Base-by-base conservation (phyloP, 352 stramenopile genomes). In the Pythium rishiriense region DNA sequence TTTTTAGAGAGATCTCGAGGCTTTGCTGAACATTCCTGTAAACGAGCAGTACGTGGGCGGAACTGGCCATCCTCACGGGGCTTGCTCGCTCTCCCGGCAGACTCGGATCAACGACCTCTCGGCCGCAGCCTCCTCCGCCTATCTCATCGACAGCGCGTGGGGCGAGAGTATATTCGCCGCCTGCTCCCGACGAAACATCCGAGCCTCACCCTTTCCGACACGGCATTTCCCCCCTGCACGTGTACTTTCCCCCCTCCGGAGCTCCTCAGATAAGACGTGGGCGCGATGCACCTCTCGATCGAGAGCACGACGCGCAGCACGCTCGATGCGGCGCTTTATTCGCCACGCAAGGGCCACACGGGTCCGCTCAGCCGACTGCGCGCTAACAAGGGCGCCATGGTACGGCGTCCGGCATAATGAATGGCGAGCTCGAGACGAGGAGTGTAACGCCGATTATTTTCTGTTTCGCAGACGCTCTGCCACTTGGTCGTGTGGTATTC, bases 401-500 rank as follows among this genome's bases (percentile, higher is more conserved):
- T 74, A 46, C 7, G 62, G 55, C 7, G 17, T n/a, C 19, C 5
- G 35, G 5, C 11, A 15, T 6, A 43, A 17, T 43, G 4, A 17
- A 43, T 12, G 37, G 11, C n/a, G n/a, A n/a, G n/a, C n/a, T n/a
- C n/a, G n/a, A n/a, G n/a, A 12, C 14, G 15, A 12, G 14, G 37
- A 43, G 37, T 43, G 37, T n/a, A 43, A 43, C 37, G 37, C 10
- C 15, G 37, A 43, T 43, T 43, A n/a, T 43, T 21, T 12, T 21
- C 14, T 69, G 39, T 46, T 56, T 54, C 24, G 19, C 24, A 87
- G 75, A 83, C 74, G 9, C 61, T 79, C 39, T 58, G 71, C 25
- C 61, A 79, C 48, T 52, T 95, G 47, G 43, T 73, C 47, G 69
- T 87, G 37, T 95, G 86, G 86, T 93, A 95, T 57, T 75, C 86